Conservation (phyloP, 371 early-diverging fungal genomes). For the Lichtheimia hyalospora region DNA sequence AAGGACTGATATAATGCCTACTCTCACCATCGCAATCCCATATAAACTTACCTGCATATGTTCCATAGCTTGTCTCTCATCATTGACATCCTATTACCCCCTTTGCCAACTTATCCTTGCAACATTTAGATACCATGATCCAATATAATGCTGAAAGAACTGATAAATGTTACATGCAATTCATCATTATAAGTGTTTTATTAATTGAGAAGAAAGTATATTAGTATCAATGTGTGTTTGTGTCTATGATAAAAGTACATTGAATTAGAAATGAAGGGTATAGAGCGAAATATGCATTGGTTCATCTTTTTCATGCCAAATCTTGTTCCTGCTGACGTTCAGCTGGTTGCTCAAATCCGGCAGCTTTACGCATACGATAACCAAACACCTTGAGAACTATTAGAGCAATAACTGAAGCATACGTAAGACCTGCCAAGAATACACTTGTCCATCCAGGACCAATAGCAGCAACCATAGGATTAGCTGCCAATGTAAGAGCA, state of each 20-base stretch:
- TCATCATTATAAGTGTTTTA: too few species aligned
- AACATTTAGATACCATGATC: too few species aligned
- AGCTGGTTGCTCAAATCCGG: constrained; percentile 15
- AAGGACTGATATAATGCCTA: constrained; percentile 26
- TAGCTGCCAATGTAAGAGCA: constrained; percentile 29
- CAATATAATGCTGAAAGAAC: too few species aligned
- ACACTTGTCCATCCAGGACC: constrained; percentile 32
- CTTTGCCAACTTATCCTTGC: too few species aligned
- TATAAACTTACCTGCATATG: too few species aligned
- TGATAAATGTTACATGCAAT: too few species aligned
- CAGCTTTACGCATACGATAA: constrained; percentile 12
- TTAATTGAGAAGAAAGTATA: too few species aligned
- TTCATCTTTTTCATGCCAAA: background rate
- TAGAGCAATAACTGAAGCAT: constrained; percentile 8
- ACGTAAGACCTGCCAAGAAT: constrained; percentile 20
- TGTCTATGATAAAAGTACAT: too few species aligned
- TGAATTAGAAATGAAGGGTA: background rate
- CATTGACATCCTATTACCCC: too few species aligned
- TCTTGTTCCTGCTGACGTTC: background rate
- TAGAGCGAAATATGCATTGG: background rate
- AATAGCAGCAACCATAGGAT: constrained; percentile 21
- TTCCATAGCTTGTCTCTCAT: too few species aligned
- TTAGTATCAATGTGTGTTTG: too few species aligned
- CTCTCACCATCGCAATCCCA: too few species aligned
- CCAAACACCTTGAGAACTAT: constrained; percentile 21